These are phyloP conservation scores for Heterobasidion occidentale DNA, from an alignment of 1,284 basidiomycete genomes.

Conservation along the genomic window DNA sequence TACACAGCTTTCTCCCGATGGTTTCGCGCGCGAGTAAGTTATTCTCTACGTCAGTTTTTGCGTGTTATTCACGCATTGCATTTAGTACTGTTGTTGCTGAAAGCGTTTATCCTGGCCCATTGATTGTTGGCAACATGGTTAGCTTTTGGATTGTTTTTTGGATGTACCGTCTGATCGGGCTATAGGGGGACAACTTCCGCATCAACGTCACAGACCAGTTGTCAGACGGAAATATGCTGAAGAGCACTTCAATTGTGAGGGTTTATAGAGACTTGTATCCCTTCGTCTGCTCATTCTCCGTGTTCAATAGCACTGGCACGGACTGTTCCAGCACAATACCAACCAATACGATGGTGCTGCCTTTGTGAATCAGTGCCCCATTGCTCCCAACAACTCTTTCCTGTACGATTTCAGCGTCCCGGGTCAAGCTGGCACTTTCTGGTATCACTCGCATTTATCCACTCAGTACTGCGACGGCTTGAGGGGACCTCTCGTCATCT, in stretches of 20 bases:
- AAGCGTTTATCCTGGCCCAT: conserved; percentile 13
- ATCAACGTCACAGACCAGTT: conserved; percentile 27
- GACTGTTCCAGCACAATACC: conserved; percentile 21
- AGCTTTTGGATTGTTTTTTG: not conserved
- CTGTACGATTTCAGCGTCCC: conserved; percentile 29
- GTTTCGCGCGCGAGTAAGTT: conserved; percentile 10
- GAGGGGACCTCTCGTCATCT: conserved; percentile 29
- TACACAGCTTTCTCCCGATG: conserved; percentile 9
- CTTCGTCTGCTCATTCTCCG: not conserved
- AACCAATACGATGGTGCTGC: conserved; percentile 19
- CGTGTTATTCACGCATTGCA: not conserved
- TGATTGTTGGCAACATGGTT: conserved; percentile 11
- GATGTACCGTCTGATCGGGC: not conserved
- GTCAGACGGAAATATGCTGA: conserved; percentile 24
- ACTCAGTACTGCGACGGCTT: conserved; percentile 36
- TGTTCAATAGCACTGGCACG: conserved; percentile 28
- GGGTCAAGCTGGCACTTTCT: conserved; percentile 22
- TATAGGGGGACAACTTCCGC: conserved; percentile 15
- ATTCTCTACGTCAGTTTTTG: not conserved
- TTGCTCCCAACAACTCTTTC: conserved; percentile 36
- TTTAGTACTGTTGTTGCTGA: conserved; percentile 12
- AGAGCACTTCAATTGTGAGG: conserved; percentile 25
- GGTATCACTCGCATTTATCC: conserved; percentile 19
- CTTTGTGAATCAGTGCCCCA: conserved; percentile 43
- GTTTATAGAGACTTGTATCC: conserved; percentile 1